These are phyloP conservation scores for Seiridium cupressi DNA, from an alignment of 2,329 filamentous ascomycete genomes.

Conservation along the genomic window DNA sequence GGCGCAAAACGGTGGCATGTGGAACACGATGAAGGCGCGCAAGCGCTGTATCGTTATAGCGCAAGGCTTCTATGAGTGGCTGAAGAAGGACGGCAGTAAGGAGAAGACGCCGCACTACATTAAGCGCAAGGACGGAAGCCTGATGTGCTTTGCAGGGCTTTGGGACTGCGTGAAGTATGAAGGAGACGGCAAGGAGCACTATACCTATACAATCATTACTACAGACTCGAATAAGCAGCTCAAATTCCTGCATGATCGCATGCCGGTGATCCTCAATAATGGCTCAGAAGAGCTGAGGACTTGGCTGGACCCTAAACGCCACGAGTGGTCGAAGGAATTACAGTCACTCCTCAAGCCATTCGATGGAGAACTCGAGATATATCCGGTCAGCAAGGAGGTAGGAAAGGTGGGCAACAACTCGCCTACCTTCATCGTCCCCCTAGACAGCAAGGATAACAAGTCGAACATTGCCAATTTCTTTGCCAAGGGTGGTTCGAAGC, in stretches of 20 bases:
- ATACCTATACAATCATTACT: conserved; percentile 93
- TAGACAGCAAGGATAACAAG: conserved; percentile 86
- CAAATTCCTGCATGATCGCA: conserved; percentile 85
- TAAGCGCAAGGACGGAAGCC: conserved; percentile 74
- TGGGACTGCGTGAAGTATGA: conserved; percentile 89
- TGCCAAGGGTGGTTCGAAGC: conserved; percentile 50
- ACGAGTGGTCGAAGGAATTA: conserved; percentile 75
- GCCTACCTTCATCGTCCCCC: conserved; percentile 75
- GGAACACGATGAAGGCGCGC: conserved; percentile 84
- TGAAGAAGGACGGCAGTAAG: conserved; percentile 69
- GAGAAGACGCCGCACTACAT: conserved; percentile 85
- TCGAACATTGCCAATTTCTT: conserved; percentile 95
- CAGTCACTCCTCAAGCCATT: conserved; percentile 80
- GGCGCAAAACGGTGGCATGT: conserved; percentile 74
- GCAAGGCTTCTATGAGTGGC: conserved; percentile 96
- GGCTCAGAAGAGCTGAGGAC: conserved; percentile 65
- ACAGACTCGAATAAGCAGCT: conserved; percentile 82
- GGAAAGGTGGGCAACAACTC: conserved; percentile 94
- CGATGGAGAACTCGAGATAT: conserved; percentile 75
- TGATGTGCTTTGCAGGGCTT: conserved; percentile 88
- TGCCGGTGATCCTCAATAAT: conserved; percentile 89
- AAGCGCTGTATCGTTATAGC: conserved; percentile 87
- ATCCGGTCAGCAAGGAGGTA: conserved; percentile 83
- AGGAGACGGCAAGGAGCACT: conserved; percentile 58
- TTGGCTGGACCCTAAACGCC: conserved; percentile 75